Evolutionary conservation across 768 basidiomycete genomes (phyloP), one percentile per base, ranked within the genome.

Genomic region (Tulasnella sp.): DNA sequence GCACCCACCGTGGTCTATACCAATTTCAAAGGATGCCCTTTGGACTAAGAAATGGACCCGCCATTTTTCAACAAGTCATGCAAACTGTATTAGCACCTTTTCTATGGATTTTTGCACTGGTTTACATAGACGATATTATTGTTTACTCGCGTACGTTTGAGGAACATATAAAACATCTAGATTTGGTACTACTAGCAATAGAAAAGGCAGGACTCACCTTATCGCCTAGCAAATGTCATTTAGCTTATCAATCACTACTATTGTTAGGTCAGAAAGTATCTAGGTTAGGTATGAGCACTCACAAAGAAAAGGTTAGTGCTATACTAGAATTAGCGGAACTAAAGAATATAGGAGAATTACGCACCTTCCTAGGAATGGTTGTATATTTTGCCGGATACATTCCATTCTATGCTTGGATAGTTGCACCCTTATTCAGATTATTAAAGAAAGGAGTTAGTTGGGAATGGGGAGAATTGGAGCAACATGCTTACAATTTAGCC

Each of bases 21-120:
- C 70, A 73, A 51, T 72, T 72, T 56, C 52, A 50, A 22, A 42
- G 67, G 31, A 70, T 72, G 67, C 70, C 69, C 0, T 72, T 73
- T 44, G 65, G 67, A 1, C 59, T 61, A 1, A 45, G 62, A 12
- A 64, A 65, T 65, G 65, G 53, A 1, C 71, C 70, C 0, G 58
- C 64, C 1, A 59, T 69, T 0, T 71, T 71, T 49, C 71, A 72
- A 45, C 42, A 66, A 16, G 56, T 69, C 2, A 72, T 73, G 70
- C 67, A 70, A 31, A 47, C 47, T 6, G 54, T 69, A 0, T 56
- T 70, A 1, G 57, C 66, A 0, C 66, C 65, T 0, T 70, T 57
- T 45, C 55, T 71, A 3, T 70, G 69, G 68, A 49, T 68, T 0
- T 69, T 70, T 43, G 52, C 66, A 1, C 42, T 68, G 10, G 69